A percentile compares a stretch with the other conserved stretches of the same genome.
Conservation (phyloP, 139 green algal genomes). For the Edaphochlamys debaryana region DNA sequence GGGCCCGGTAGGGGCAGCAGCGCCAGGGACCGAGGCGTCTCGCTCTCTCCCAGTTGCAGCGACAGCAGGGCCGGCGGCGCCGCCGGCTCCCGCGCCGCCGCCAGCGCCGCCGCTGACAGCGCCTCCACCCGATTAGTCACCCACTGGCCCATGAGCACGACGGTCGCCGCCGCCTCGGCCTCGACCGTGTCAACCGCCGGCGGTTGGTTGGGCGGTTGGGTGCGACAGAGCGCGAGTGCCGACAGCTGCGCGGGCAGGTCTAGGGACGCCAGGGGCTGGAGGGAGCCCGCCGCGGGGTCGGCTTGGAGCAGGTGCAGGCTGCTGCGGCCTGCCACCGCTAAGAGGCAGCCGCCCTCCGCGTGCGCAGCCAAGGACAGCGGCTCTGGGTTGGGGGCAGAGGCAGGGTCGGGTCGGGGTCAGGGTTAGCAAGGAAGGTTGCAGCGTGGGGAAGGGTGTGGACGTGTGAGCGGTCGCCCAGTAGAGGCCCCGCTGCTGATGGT, state of each 20-base stretch:
- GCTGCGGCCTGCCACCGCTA: constrained; percentile 30
- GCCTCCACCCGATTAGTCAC: constrained; percentile 25
- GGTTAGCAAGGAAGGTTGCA: too few species aligned
- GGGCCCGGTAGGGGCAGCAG: constrained; percentile 6
- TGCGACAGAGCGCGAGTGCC: constrained; percentile 1
- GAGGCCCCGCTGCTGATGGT: too few species aligned
- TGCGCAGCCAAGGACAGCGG: constrained; percentile 22
- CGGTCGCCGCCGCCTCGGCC: not conserved
- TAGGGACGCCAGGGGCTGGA: not conserved
- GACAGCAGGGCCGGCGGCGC: not conserved
- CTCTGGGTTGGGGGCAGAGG: not conserved
- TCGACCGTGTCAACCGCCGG: not conserved
- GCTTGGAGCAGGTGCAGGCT: not conserved
- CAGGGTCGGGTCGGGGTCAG: too few species aligned
- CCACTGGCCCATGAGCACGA: constrained; percentile 35
- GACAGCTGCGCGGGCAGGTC: constrained; percentile 44
- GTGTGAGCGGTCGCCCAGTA: too few species aligned
- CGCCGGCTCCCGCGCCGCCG: not conserved
- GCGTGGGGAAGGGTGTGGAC: too few species aligned
- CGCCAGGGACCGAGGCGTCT: constrained; percentile 34
- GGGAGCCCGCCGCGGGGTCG: not conserved
- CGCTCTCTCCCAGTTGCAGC: not conserved
- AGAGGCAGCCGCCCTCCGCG: not conserved
- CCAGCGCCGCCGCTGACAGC: not conserved
- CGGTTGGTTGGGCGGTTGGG: not conserved